A percentile compares a stretch with the other conserved stretches of the same genome.
These are phyloP conservation scores for Straminergon stramineum DNA, from an alignment of 225 moss, liverwort and hornwort genomes.

Conservation along the genomic window DNA sequence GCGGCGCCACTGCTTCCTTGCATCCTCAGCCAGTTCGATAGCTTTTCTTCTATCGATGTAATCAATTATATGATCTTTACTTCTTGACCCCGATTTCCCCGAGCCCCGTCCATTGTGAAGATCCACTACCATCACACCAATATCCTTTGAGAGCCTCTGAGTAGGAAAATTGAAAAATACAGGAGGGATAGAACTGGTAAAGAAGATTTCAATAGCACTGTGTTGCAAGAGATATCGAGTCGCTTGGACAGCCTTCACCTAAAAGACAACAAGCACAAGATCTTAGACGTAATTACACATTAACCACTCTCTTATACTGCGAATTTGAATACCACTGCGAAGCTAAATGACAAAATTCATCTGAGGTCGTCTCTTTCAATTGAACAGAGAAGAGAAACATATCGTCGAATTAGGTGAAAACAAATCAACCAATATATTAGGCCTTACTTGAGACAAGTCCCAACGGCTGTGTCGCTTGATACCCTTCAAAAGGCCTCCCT, in stretches of 20 bases:
- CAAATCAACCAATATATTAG: neutral
- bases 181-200: slow-evolving; percentile 49
- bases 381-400: neutral
- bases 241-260: slow-evolving; percentile 68
- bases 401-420: neutral
- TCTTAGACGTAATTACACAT: neutral
- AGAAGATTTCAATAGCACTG: slow-evolving; percentile 67
- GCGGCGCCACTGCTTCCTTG: slow-evolving; percentile 66
- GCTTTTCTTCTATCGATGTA: slow-evolving; percentile 61
- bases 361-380: neutral
- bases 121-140: slow-evolving; percentile 53
- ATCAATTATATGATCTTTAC: slow-evolving; percentile 52
- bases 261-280: neutral
- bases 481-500: slow-evolving; percentile 40
- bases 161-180: slow-evolving; percentile 68
- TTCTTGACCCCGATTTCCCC: slow-evolving; percentile 49
- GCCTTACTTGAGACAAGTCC: slow-evolving; percentile 68
- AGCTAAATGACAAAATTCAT: neutral
- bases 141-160: slow-evolving; percentile 56
- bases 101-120: slow-evolving; percentile 51
- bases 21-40: slow-evolving; percentile 55
- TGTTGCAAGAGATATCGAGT: slow-evolving; percentile 63
- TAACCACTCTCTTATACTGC: neutral
- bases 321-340: neutral
- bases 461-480: slow-evolving; percentile 74